Base-by-base conservation (phyloP, 768 basidiomycete species). In the Tulasnella sp. region DNA sequence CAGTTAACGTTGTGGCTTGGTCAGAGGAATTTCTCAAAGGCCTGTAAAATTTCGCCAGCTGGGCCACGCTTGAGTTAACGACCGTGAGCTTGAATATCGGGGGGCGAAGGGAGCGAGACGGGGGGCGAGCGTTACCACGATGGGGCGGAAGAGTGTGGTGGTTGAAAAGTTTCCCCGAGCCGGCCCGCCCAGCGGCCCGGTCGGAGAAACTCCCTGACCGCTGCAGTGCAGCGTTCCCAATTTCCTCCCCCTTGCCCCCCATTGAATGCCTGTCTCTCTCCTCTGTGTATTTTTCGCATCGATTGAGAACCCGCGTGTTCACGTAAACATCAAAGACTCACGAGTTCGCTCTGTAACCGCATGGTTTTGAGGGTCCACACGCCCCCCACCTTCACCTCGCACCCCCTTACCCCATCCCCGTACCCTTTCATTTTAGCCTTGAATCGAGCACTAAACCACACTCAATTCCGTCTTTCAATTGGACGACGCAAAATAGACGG, bases 331-430 rank as follows among this genome's bases (percentile, higher is more conserved):
- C 31, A 68, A 68, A 34, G 62, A 68, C 62, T 68, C 62, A 68
- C 62, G 62, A 68, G 62, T 68, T 68, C 62, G 27, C 14, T 68
- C 62, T 27, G 27, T 27, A 68, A 68, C 62, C 62, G 62, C 62
- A 68, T 68, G 62, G 62, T 68, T 68, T 68, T 68, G 62, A 68
- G 62, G 62, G 62, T 68, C 62, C 62, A 68, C 62, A 68, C 62
- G 62, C 62, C 24, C 62, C 62, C n/a, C 8, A 6, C 18, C 27
- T 12, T 18, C 58, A 27, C n/a, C n/a, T 8, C 42, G 42, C 16
- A 8, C 42, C 44, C 16, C 14, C 16, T 12, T 44, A 12, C 44
- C 44, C 16, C 1, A 18, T 18, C 52, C 52, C 52, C 52, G 12
- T 68, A 68, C 62, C 62, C 62, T 68, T 68, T 68, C 62, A 68